Base-by-base conservation (phyloP, 768 basidiomycete species). In the Lentinula lateritia region DNA sequence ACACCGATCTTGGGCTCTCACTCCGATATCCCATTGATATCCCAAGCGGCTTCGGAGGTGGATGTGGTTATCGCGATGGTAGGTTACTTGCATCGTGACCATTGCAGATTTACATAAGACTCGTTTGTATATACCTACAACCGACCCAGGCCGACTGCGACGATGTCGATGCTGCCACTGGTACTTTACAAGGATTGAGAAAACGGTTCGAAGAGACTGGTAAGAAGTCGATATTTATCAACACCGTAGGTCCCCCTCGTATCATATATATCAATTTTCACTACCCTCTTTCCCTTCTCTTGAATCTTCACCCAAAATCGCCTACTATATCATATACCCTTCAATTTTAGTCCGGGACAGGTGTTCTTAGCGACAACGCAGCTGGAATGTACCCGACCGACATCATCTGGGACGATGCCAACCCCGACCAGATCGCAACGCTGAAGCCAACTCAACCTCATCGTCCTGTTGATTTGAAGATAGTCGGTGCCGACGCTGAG, bases 111-210 rank as follows among this genome's bases (percentile, higher is more conserved):
- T 28, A 28, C 28, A 28, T 28, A 28, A 28, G 28, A 28, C 28
- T 28, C 28, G 76, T 0, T 28, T 28, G 15, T 41, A 43, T 42
- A 16, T n/a, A 20, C 32, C 13, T 18, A 5, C 10, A 54, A 36
- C 15, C 10, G 6, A 28, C 32, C 5, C 55, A 79, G 80, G 76
- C 77, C 0, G 74, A 80, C 61, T 61, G 75, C 1, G 77, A 80
- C 48, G 68, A 78, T 39, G 59, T 69, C 1, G 56, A 65, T 0
- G 72, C 73, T 0, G 68, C 66, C 0, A 63, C 68, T 6, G 76
- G 78, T 2, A 73, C 81, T 13, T 64, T 81, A 61, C 67, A 65
- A 41, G 80, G 80, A 6, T 50, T 76, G 63, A 78, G 72, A 66
- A 71, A 69, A 61, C 66, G 69, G 43, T 66, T 73, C 34, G 67